These are phyloP conservation scores for Solanum pimpinellifolium DNA, from an alignment of 257 asterid species.

Conservation along the genomic window DNA sequence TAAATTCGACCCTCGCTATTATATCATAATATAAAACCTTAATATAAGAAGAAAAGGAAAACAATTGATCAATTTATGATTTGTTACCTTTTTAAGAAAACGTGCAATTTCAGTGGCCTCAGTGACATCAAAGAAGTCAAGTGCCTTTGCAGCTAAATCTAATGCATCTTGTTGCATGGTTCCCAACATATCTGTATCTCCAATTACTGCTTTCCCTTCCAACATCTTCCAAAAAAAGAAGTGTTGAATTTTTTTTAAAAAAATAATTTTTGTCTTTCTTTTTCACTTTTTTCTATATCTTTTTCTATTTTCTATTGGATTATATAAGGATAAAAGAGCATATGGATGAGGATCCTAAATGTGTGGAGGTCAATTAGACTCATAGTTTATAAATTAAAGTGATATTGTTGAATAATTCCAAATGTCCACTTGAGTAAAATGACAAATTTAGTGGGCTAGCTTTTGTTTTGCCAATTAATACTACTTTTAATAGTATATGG, in stretches of 20 bases:
- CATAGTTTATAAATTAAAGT: slow-evolving; percentile 2
- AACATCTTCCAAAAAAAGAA: slow-evolving; percentile 19
- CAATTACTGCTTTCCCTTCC: slow-evolving; percentile 79
- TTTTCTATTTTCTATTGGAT: neutral
- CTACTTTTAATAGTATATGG: neutral
- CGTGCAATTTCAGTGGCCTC: slow-evolving; percentile 78
- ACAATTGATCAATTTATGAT: neutral
- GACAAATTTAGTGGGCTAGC: slow-evolving; percentile 1
- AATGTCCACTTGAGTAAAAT: slow-evolving; percentile 1
- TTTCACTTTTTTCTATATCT: neutral
- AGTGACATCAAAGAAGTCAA: slow-evolving; percentile 77
- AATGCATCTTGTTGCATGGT: slow-evolving; percentile 71
- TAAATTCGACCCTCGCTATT: neutral
- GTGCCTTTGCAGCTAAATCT: slow-evolving; percentile 73
- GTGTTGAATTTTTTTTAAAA: neutral
- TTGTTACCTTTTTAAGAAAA: slow-evolving; percentile 51
- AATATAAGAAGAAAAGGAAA: too few relatives aligned
- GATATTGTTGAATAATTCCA: slow-evolving; percentile 18
- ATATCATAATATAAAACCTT: too few relatives aligned
- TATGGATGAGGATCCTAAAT: slow-evolving; percentile 21
- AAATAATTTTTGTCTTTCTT: neutral
- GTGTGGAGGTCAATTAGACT: slow-evolving; percentile 29
- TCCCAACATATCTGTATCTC: slow-evolving; percentile 69
- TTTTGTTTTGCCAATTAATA: neutral
- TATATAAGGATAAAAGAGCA: slow-evolving; percentile 5